These are phyloP conservation scores for Chlorophyllum brunneum DNA, from an alignment of 768 basidiomycete genomes.

Conservation along the genomic window DNA sequence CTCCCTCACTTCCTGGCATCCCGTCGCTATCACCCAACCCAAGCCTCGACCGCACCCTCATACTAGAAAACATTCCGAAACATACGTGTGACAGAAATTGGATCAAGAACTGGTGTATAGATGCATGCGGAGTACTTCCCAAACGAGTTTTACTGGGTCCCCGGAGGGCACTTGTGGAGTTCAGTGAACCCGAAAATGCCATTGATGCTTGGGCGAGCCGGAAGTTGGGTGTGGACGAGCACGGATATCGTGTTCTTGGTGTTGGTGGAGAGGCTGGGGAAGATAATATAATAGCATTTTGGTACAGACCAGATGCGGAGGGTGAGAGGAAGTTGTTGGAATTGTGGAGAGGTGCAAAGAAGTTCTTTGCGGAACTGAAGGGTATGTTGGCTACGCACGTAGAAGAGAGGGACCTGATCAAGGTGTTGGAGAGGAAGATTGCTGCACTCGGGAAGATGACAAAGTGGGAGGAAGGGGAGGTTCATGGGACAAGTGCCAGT, in stretches of 20 bases:
- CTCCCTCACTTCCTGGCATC: neutral
- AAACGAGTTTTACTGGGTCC: conserved; percentile 39
- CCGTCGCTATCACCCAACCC: conserved; percentile 30
- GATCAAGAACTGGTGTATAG: conserved; percentile 39
- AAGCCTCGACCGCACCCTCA: conserved; percentile 46
- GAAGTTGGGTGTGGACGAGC: conserved; percentile 29
- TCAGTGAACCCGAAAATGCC: conserved; percentile 39
- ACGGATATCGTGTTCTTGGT: neutral
- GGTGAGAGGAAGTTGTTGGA: conserved; percentile 36
- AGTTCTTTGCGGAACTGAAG: conserved; percentile 38
- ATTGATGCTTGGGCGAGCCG: conserved; percentile 48
- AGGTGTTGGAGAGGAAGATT: neutral
- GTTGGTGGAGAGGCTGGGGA: neutral
- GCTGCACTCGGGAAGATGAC: conserved; percentile 34
- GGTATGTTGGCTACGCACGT: conserved; percentile 19
- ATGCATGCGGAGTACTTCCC: conserved; percentile 33
- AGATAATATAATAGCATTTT: neutral
- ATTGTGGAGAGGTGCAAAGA: conserved; percentile 46
- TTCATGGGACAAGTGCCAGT: conserved; percentile 35
- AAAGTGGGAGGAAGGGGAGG: conserved; percentile 41
- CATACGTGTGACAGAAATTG: conserved; percentile 38
- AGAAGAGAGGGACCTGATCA: neutral
- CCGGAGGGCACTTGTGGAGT: conserved; percentile 49
- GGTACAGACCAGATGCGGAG: conserved; percentile 48
- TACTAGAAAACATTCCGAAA: conserved; percentile 56